Conservation (phyloP, 805 yeast species). For the Candida schatavii region DNA sequence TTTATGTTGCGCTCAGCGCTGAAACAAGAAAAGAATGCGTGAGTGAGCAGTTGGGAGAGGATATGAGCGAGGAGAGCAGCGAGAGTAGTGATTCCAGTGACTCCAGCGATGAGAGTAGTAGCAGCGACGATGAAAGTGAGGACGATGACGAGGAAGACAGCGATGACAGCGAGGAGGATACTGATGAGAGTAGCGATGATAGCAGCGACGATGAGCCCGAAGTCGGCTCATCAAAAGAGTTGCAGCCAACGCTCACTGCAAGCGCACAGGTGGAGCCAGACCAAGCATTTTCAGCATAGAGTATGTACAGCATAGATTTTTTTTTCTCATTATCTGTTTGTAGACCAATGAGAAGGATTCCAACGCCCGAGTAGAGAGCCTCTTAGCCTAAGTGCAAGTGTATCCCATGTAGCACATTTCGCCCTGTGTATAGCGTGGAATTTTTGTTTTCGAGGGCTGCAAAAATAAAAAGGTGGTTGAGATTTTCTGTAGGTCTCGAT, state of each 20-base stretch:
- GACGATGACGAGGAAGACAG: slow-evolving; percentile 6
- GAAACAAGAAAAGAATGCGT: slow-evolving; percentile 21
- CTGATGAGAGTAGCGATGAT: background rate
- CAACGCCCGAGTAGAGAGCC: too few relatives aligned
- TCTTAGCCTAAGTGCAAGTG: too few relatives aligned
- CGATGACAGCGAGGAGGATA: slow-evolving; percentile 9
- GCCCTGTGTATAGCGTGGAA: too few relatives aligned
- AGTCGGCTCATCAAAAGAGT: slow-evolving; percentile 27
- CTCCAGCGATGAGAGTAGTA: slow-evolving; percentile 15
- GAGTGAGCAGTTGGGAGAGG: slow-evolving; percentile 9
- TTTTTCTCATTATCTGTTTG: too few relatives aligned
- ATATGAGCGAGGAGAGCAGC: slow-evolving; percentile 7
- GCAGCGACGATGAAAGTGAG: slow-evolving; percentile 12
- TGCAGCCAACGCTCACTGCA: background rate
- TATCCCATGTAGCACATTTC: too few relatives aligned
- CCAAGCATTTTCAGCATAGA: too few relatives aligned
- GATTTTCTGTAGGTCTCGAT: too few relatives aligned
- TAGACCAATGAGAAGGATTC: too few relatives aligned
- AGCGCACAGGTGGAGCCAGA: background rate
- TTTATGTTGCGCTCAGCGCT: slow-evolving; percentile 40
- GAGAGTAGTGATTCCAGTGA: slow-evolving; percentile 13
- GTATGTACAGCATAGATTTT: too few relatives aligned
- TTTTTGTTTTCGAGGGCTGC: too few relatives aligned
- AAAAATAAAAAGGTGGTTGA: too few relatives aligned
- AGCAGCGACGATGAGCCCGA: slow-evolving; percentile 30